phyloP scores from a whole-genome alignment of 148 eudicot genomes.

The Diospyros lotus region DNA sequence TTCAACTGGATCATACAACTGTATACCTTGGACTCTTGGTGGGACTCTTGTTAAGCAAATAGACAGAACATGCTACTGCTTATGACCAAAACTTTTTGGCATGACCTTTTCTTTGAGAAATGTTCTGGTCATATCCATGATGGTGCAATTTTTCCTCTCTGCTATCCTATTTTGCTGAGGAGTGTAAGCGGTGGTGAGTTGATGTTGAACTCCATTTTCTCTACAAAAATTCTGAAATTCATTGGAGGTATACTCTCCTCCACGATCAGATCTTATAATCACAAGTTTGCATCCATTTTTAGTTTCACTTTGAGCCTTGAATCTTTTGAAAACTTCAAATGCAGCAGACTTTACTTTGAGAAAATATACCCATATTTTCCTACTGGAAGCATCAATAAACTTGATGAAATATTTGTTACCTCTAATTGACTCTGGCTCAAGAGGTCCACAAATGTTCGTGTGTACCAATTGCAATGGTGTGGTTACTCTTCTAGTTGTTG shows the following conservation, averaged over 20 bases:
- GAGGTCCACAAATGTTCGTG: not conserved
- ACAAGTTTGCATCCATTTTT: not conserved
- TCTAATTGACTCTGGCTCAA: not conserved
- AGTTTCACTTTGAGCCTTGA: not conserved
- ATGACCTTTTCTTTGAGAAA: too few species aligned
- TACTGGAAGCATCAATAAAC: not conserved
- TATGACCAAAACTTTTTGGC: too few species aligned
- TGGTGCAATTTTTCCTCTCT: too few species aligned
- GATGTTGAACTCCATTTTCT: not conserved
- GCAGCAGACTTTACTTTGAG: not conserved
- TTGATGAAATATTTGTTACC: not conserved
- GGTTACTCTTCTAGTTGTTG: too few species aligned
- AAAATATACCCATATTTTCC: not conserved
- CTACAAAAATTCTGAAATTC: not conserved
- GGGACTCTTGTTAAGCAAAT: too few species aligned
- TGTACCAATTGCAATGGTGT: too few species aligned
- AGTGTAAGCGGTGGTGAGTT: not conserved
- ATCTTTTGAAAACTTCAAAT: not conserved
- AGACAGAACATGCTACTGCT: too few species aligned
- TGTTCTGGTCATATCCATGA: too few species aligned
- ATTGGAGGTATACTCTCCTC: not conserved
- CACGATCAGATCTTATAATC: too few species aligned
- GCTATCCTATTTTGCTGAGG: not conserved
- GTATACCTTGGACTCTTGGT: too few species aligned
- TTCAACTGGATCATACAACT: too few species aligned